Conservation (phyloP, 2,329 filamentous ascomycete species). For the Verticillium albo-atrum region DNA sequence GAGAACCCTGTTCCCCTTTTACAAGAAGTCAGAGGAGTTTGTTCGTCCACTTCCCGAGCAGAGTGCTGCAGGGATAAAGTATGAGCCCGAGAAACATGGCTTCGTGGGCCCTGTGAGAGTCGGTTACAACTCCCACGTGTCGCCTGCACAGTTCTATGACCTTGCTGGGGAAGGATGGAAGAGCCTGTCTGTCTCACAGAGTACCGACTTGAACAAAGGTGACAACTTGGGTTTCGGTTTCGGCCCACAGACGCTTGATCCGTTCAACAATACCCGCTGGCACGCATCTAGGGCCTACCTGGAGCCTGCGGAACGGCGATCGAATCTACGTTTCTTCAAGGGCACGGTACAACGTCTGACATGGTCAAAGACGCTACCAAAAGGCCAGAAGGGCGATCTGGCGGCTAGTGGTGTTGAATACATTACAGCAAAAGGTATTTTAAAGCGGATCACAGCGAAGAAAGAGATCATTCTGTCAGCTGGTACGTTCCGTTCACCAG, state of each 20-base stretch:
- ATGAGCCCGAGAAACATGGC: slow-evolving; percentile 28
- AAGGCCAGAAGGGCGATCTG: slow-evolving; percentile 4
- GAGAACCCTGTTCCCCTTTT: slow-evolving; percentile 39
- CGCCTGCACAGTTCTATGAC: slow-evolving; percentile 24
- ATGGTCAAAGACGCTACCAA: slow-evolving; percentile 14
- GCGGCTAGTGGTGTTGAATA: slow-evolving; percentile 31
- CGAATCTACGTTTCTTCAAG: slow-evolving; percentile 32
- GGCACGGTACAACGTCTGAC: slow-evolving; percentile 27
- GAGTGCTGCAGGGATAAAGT: slow-evolving; percentile 26
- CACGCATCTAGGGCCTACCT: slow-evolving; percentile 38
- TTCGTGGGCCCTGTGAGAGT: slow-evolving; percentile 26
- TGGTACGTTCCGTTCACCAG: slow-evolving; percentile 45
- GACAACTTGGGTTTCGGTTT: slow-evolving; percentile 29
- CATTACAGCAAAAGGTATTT: slow-evolving; percentile 26
- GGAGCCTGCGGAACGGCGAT: slow-evolving; percentile 27
- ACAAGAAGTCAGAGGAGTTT: slow-evolving; percentile 36
- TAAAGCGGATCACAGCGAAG: slow-evolving; percentile 26
- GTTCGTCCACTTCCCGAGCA: slow-evolving; percentile 27
- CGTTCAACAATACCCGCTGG: slow-evolving; percentile 27
- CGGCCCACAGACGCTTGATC: slow-evolving; percentile 35
- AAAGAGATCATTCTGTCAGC: slow-evolving; percentile 44
- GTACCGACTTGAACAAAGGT: slow-evolving; percentile 33
- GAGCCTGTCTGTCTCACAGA: slow-evolving; percentile 24
- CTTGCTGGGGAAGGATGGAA: slow-evolving; percentile 25
- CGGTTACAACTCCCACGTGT: slow-evolving; percentile 28